These are phyloP conservation scores for Saitozyma sp. DNA, from an alignment of 768 basidiomycete genomes.

Conservation along the genomic window DNA sequence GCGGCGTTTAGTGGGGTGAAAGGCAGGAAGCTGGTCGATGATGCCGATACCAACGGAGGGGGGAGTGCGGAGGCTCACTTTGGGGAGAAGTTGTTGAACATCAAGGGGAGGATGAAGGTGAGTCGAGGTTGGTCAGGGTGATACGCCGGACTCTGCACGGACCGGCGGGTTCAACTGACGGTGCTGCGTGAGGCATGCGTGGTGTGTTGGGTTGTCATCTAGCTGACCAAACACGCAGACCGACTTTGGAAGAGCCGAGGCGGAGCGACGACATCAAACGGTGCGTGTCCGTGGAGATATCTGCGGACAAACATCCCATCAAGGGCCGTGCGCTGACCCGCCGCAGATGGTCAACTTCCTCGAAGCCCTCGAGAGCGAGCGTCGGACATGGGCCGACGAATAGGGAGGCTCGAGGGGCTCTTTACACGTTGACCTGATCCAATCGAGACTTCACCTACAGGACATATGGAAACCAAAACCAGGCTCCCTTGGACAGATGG, in stretches of 20 bases:
- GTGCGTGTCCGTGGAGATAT: conserved; percentile 55
- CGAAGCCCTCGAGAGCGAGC: conserved; percentile 6
- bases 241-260: conserved; percentile 65
- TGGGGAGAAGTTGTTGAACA: conserved; percentile 77
- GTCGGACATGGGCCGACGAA: neutral
- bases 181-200: too few species aligned
- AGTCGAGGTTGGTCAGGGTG: conserved; percentile 1
- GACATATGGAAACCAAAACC: too few species aligned
- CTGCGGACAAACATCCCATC: neutral
- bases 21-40: conserved; percentile 55
- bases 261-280: conserved; percentile 68
- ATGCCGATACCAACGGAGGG: conserved; percentile 58
- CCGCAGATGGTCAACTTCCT: conserved; percentile 7
- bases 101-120: conserved; percentile 69
- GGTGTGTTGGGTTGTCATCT: neutral
- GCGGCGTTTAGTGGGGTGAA: conserved; percentile 57
- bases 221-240: conserved; percentile 54
- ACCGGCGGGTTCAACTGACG: too few species aligned
- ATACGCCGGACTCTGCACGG: neutral
- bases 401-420: too few species aligned
- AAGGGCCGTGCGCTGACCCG: neutral
- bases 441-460: neutral
- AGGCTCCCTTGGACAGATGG: neutral
- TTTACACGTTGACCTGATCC: too few species aligned
- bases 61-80: conserved; percentile 74